These are phyloP conservation scores for Globisporangium viniferum DNA, from an alignment of 352 stramenopile genomes.

Conservation along the genomic window DNA sequence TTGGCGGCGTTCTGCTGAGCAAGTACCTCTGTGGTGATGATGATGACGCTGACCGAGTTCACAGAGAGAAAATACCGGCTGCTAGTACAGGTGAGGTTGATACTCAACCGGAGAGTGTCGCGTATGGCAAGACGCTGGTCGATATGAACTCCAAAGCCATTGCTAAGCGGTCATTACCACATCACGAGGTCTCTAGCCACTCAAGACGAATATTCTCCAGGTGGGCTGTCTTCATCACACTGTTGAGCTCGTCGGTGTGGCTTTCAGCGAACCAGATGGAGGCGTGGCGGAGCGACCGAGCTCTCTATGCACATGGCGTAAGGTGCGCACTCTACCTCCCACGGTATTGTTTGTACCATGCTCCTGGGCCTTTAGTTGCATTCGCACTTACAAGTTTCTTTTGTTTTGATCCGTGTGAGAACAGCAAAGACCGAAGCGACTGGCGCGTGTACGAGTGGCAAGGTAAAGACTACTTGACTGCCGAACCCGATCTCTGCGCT, in stretches of 20 bases:
- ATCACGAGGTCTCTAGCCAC: neutral
- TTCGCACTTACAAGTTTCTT: neutral
- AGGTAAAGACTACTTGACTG: neutral
- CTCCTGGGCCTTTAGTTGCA: neutral
- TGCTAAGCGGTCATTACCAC: neutral
- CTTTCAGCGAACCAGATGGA: constrained; percentile 27
- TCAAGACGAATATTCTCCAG: neutral
- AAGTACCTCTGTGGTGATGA: constrained; percentile 13
- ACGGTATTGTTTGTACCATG: neutral
- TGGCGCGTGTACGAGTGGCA: constrained; percentile 50
- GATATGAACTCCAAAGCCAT: neutral
- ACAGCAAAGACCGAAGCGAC: constrained; percentile 45
- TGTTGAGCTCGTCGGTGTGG: constrained; percentile 14
- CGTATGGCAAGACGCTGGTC: neutral
- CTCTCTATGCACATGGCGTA: constrained; percentile 31
- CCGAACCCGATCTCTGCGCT: neutral
- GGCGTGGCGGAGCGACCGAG: constrained; percentile 34
- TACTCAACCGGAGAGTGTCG: neutral
- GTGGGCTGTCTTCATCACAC: constrained; percentile 1
- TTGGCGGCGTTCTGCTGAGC: constrained; percentile 25
- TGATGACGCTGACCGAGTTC: neutral
- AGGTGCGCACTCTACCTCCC: neutral
- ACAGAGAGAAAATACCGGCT: neutral
- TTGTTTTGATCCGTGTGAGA: neutral
- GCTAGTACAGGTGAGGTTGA: neutral